A percentile compares a stretch with the other conserved stretches of the same genome.
These are phyloP conservation scores for Coccomyxa sp. DNA, from an alignment of 139 green algal genomes.

Conservation along the genomic window DNA sequence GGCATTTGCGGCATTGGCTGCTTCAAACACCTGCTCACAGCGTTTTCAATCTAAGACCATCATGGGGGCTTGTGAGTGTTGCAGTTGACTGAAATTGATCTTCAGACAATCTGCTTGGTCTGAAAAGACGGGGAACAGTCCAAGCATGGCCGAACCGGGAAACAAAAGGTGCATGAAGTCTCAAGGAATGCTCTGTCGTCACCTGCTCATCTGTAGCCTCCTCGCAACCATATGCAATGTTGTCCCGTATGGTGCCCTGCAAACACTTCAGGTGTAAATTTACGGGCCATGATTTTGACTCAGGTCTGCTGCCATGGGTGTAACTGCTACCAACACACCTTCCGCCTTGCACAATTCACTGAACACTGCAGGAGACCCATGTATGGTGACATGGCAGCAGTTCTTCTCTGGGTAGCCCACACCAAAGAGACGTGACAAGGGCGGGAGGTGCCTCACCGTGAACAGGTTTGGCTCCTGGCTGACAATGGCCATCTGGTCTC, in stretches of 20 bases:
- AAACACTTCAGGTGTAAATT: constrained; percentile 30
- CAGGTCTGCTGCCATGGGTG: too few species aligned
- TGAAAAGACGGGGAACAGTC: too few species aligned
- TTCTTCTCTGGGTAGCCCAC: constrained; percentile 12
- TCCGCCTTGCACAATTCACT: too few species aligned
- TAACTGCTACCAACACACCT: too few species aligned
- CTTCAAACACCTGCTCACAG: constrained; percentile 36
- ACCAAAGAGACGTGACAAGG: not conserved
- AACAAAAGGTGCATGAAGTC: constrained; percentile 25
- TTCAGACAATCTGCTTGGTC: too few species aligned
- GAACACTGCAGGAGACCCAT: too few species aligned
- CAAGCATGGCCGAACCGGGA: too few species aligned
- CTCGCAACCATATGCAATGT: constrained; percentile 72
- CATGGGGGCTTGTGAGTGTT: too few species aligned
- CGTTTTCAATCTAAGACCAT: too few species aligned
- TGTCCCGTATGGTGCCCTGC: constrained; percentile 59
- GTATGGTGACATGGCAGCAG: not conserved
- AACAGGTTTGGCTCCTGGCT: constrained; percentile 92
- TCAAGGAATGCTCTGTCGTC: too few species aligned
- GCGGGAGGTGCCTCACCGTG: constrained; percentile 8
- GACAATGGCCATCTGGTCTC: constrained; percentile 72
- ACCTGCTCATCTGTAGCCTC: constrained; percentile 46
- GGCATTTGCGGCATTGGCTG: constrained; percentile 44
- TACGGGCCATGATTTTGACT: not conserved
- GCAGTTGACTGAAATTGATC: too few species aligned